Conservation (phyloP, 148 eudicot species). For the Cornus florida region DNA sequence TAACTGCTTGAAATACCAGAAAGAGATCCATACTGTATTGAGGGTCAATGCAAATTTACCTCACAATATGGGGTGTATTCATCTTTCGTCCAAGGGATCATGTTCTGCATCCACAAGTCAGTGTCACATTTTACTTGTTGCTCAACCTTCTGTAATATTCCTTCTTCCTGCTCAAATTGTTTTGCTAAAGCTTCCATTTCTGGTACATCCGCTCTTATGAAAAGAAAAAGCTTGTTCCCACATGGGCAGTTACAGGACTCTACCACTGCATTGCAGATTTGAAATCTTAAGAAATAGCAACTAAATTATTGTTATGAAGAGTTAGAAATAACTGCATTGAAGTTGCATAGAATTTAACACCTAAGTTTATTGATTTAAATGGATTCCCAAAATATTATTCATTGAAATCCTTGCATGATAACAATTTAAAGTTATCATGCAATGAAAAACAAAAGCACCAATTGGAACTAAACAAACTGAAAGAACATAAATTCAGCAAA, state of each 20-base stretch:
- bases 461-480: background rate
- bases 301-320: background rate
- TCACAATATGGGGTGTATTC: conserved; percentile 49
- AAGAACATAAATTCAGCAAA: background rate
- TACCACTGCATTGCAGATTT: conserved; percentile 35
- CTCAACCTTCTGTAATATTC: conserved; percentile 34
- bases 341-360: background rate
- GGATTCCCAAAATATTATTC: background rate
- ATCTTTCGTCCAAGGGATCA: conserved; percentile 16
- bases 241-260: conserved; percentile 43
- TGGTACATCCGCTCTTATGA: conserved; percentile 41
- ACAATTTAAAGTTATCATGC: background rate
- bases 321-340: background rate
- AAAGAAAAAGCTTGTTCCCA: conserved; percentile 37
- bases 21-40: background rate
- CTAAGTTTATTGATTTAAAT: background rate
- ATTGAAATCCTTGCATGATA: background rate
- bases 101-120: conserved; percentile 22
- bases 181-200: conserved; percentile 63
- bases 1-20: background rate
- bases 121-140: conserved; percentile 22
- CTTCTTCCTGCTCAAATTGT: conserved; percentile 45
- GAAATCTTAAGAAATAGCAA: background rate
- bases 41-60: conserved; percentile 13
- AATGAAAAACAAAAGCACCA: background rate